These are phyloP conservation scores for Nigrospora sphaerica DNA, from an alignment of 2,329 filamentous ascomycete species.

Conservation along the genomic window DNA sequence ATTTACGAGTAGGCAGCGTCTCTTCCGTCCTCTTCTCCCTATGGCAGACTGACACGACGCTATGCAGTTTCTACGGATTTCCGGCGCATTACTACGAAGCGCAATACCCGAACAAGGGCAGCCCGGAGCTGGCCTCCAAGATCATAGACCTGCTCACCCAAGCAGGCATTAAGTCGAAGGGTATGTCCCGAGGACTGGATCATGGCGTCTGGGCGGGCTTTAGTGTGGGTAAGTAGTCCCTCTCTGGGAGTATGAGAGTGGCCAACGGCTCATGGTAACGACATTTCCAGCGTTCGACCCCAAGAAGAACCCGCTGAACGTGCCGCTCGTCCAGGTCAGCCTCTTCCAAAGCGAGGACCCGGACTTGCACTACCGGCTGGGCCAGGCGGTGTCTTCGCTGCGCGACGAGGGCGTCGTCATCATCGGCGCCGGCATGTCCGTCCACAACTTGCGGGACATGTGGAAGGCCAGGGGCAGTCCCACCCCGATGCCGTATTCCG, in stretches of 20 bases:
- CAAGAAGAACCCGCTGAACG: constrained; percentile 51
- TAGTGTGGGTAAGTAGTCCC: constrained; percentile 3
- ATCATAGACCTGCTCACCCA: constrained; percentile 22
- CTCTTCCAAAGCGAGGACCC: constrained; percentile 60
- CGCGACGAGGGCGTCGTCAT: constrained; percentile 62
- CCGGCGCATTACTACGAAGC: constrained; percentile 53
- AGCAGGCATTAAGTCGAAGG: constrained; percentile 5
- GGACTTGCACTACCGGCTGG: constrained; percentile 59
- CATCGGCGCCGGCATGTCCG: constrained; percentile 68
- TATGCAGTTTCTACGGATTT: constrained; percentile 47
- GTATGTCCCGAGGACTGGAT: constrained; percentile 4
- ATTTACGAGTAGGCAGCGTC: constrained; percentile 43
- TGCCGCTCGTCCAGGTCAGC: constrained; percentile 67
- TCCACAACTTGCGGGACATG: constrained; percentile 59
- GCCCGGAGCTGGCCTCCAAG: constrained; percentile 41
- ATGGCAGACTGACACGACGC: background rate
- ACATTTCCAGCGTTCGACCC: constrained; percentile 52
- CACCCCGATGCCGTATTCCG: constrained; percentile 45
- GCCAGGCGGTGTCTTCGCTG: constrained; percentile 57
- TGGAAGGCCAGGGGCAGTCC: constrained; percentile 34
- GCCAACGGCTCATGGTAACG: background rate
- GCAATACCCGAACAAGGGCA: constrained; percentile 51
- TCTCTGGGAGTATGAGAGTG: too few relatives aligned
- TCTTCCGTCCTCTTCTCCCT: too few relatives aligned
- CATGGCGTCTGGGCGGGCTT: constrained; percentile 8